Base-by-base conservation (phyloP, 805 yeast species). In the Tetrapisispora taiwanensis region DNA sequence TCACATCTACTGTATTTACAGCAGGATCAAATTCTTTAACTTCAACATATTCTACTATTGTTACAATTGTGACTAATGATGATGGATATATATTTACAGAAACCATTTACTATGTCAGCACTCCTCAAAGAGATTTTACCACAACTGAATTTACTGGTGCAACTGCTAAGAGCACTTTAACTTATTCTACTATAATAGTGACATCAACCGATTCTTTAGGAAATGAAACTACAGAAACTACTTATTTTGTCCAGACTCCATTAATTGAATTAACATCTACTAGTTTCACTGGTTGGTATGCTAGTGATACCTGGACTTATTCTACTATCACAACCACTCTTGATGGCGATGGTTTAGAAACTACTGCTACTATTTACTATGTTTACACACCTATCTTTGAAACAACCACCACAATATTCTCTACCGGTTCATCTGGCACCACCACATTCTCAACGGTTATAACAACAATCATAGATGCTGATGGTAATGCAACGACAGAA, bases 271-370 rank as follows among this genome's bases (percentile, higher is more conserved):
- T 12, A 8, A 18, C 15, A 13, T 41, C 39, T 5, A 41, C 43
- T 19, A 19, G 22, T 17, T 36, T 15, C 12, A 36, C 44, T 10
- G 19, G 30, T 15, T 42, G 44, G 44, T n/a, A 18, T 8, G 36
- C n/a, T 10, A 17, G 6, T 7, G 22, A 35, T 13, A 22, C 24
- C 7, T 14, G 7, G n/a, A 36, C 39, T 12, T 42, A 30, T 22
- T 28, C 44, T 3, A 42, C 40, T 7, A 3, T 42, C 5, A 42
- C 44, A n/a, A 42, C 44, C 13, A 30, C 22, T 13, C 14, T 33
- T 15, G 30, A 17, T 2, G 14, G 12, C 1, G 24, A 36, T 20
- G 40, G 36, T 7, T 14, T 15, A 20, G 40, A 18, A n/a, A 36
- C 39, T 4, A 34, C 32, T 2, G 35, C n/a, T 4, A 42, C 40